A percentile compares a stretch with the other conserved stretches of the same genome.
Conservation (phyloP, 441 rosid genomes). For the Brassica hybrid region DNA sequence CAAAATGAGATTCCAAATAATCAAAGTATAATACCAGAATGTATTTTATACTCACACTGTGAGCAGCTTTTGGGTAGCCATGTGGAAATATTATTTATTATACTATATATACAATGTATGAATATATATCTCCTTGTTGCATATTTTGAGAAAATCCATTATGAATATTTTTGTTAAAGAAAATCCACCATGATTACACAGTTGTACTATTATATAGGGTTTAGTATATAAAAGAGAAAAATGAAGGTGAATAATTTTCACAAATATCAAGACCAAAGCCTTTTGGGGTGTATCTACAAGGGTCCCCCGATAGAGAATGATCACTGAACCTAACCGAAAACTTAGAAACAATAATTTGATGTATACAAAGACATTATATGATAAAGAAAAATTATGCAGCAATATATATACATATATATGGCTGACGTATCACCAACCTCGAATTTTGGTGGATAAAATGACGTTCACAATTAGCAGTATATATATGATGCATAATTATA, state of each 20-base stretch:
- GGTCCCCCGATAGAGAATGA: constrained; percentile 7
- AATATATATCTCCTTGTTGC: constrained; percentile 12
- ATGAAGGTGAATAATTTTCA: background rate
- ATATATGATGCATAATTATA: background rate
- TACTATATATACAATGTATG: background rate
- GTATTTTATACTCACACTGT: background rate
- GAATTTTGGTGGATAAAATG: constrained; percentile 9
- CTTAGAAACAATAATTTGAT: constrained; percentile 19
- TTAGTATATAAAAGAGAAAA: background rate
- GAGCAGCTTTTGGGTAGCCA: constrained; percentile 19
- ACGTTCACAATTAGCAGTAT: background rate
- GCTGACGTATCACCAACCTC: constrained; percentile 23
- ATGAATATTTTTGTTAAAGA: background rate
- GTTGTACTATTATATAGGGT: background rate
- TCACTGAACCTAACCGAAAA: constrained; percentile 41
- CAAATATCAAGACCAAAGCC: constrained; percentile 21
- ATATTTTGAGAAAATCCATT: background rate
- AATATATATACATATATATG: too few relatives aligned
- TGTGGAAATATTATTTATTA: background rate
- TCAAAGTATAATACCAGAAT: too few relatives aligned
- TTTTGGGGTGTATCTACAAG: constrained; percentile 27
- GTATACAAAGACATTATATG: constrained; percentile 14
- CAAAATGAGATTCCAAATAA: background rate
- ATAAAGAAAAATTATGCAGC: constrained; percentile 9
- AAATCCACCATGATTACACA: constrained; percentile 10